Base-by-base conservation (phyloP, 1,284 basidiomycete species). In the Fomes fomentarius region DNA sequence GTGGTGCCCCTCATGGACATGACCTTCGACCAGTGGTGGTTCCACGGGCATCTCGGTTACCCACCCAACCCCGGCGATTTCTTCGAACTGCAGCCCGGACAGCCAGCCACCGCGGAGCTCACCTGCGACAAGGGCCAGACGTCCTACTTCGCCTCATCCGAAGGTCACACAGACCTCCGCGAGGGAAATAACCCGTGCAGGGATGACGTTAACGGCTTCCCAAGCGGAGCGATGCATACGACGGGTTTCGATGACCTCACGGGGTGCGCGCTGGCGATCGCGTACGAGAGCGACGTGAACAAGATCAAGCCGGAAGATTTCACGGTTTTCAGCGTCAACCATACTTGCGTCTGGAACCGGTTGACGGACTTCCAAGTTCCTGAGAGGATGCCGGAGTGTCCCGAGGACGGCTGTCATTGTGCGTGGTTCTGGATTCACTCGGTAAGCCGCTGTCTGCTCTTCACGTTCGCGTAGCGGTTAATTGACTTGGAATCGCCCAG, bases 381-480 rank as follows among this genome's bases (percentile, higher is more conserved):
- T 0, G 76, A 69, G 10, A 69, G 71, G 14, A 84, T 91, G 80
- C 89, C 89, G 0, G 72, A 81, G n/a, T 91, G 89, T 64, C 84
- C 86, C 0, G 64, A 77, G 5, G 81, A 78, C 11, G 82, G 80
- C 24, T 91, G 89, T 65, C 78, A 74, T 15, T 91, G 89, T 69
- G 79, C 83, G 3, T 92, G 83, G 76, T 84, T 85, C 66, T 92
- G 89, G 89, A 81, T 87, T 24, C 87, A 89, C 66, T 75, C 76
- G 1, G 74, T 77, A 57, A 33, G 76, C 70, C 12, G 2, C 31
- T 24, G 28, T 3, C 14, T 11, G 28, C 15, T 11, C 9, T 28
- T 41, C 15, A 31, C 25, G 11, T 8, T 22, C 17, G 10, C n/a
- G 19, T 5, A 4, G 11, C 30, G n/a, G n/a, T n/a, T n/a, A n/a